phyloP scores from a whole-genome alignment of 768 basidiomycete genomes.

The Pleurotus tuber-regium region DNA sequence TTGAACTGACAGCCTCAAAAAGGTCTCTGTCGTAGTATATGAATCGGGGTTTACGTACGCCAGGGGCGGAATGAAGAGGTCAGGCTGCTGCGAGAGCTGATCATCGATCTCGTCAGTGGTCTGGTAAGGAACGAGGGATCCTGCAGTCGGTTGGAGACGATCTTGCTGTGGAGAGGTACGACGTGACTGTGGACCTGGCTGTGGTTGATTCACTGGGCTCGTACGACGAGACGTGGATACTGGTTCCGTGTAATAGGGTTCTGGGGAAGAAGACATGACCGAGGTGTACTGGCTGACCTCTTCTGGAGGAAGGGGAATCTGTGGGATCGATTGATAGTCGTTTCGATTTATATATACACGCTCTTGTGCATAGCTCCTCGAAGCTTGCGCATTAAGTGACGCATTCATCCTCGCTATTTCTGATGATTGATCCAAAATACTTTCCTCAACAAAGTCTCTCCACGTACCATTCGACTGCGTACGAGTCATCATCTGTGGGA shows the following conservation, averaged over 20 bases:
- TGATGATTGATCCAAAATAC: constrained; percentile 7
- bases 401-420: constrained; percentile 7
- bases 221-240: constrained; percentile 4
- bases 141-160: not conserved
- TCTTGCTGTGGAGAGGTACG: constrained; percentile 8
- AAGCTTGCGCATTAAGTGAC: constrained; percentile 1
- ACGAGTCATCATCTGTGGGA: constrained; percentile 1
- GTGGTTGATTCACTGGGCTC: constrained; percentile 2
- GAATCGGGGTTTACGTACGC: not conserved
- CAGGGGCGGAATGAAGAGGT: constrained; percentile 12
- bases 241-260: not conserved
- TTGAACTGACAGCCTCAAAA: too few species aligned
- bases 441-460: constrained; percentile 3
- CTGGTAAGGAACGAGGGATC: not conserved
- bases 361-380: not conserved
- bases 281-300: constrained; percentile 2
- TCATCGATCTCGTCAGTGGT: constrained; percentile 8
- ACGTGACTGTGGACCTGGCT: constrained; percentile 1
- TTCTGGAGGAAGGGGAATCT: constrained; percentile 3
- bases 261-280: constrained; percentile 2
- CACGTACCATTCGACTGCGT: not conserved
- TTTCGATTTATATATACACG: not conserved
- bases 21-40: not conserved
- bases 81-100: constrained; percentile 9
- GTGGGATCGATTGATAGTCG: constrained; percentile 7